Evolutionary conservation across 148 eudicot species (phyloP).

Genomic region (Agrostemma githago): DNA sequence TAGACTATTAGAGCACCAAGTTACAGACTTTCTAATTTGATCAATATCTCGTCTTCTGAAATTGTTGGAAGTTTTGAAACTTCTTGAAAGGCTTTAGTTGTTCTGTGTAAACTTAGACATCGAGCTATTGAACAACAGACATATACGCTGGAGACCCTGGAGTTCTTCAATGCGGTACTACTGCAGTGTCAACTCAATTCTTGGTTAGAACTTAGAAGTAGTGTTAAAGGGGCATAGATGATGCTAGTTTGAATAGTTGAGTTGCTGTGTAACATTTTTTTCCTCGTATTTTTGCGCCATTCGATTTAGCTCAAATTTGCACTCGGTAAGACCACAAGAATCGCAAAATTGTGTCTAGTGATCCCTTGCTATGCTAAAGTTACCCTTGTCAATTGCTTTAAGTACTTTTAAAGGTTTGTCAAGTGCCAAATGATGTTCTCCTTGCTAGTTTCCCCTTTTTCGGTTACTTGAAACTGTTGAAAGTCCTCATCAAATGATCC

Average conservation of each 20-base stretch:
- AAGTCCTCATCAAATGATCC: background rate
- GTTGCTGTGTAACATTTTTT: background rate
- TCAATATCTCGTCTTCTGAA: background rate
- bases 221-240: no score
- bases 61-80: background rate
- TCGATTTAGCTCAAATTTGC: background rate
- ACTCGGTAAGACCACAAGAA: background rate
- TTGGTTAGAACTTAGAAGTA: no score
- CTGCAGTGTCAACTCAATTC: background rate
- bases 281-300: background rate
- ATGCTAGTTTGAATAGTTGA: background rate
- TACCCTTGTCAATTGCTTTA: background rate
- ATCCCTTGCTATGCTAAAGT: background rate
- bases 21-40: background rate
- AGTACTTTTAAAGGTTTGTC: background rate
- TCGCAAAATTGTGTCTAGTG: background rate
- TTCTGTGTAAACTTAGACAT: background rate
- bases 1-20: background rate
- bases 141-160: background rate
- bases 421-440: background rate
- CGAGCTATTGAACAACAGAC: background rate
- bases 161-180: background rate
- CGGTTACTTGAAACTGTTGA: background rate
- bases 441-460: background rate
- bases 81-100: background rate